Percentiles rank a stretch among this genome's conserved stretches.
phyloP scores from a whole-genome alignment of 2,329 filamentous ascomycete species.

The Phialophora tarda region DNA sequence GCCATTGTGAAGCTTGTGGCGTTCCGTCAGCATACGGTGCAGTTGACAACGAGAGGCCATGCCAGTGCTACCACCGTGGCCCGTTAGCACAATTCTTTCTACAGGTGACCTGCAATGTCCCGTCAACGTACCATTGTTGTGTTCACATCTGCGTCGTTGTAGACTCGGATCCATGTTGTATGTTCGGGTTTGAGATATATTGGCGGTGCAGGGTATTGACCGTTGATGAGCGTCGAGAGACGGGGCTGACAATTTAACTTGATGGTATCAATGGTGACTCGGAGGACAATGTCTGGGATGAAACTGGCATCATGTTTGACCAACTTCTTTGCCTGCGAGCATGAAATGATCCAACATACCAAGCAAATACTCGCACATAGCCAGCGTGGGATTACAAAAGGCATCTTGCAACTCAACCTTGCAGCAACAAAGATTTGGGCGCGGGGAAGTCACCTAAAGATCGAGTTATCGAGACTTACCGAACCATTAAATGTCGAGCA shows the following conservation, averaged over 20 bases:
- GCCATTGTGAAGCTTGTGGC: constrained; percentile 67
- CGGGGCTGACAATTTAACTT: constrained; percentile 55
- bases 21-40: constrained; percentile 70
- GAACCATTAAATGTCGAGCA: not conserved
- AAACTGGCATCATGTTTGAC: constrained; percentile 30
- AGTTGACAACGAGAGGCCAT: constrained; percentile 65
- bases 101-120: not conserved
- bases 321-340: constrained; percentile 17
- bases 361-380: constrained; percentile 3
- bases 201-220: constrained; percentile 58
- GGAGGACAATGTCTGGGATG: constrained; percentile 55
- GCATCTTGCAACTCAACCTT: not conserved
- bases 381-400: not conserved
- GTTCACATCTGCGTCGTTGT: constrained; percentile 60
- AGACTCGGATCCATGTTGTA: constrained; percentile 63
- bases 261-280: constrained; percentile 51
- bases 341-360: not conserved
- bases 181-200: constrained; percentile 55
- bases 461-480: not conserved
- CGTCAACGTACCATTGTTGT: constrained; percentile 59
- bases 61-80: constrained; percentile 63
- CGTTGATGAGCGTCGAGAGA: constrained; percentile 59
- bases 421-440: not conserved
- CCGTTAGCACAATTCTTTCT: not conserved
- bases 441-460: not conserved